Evolutionary conservation across 257 asterid species (phyloP).

Genomic region (Leonotis leonurus): DNA sequence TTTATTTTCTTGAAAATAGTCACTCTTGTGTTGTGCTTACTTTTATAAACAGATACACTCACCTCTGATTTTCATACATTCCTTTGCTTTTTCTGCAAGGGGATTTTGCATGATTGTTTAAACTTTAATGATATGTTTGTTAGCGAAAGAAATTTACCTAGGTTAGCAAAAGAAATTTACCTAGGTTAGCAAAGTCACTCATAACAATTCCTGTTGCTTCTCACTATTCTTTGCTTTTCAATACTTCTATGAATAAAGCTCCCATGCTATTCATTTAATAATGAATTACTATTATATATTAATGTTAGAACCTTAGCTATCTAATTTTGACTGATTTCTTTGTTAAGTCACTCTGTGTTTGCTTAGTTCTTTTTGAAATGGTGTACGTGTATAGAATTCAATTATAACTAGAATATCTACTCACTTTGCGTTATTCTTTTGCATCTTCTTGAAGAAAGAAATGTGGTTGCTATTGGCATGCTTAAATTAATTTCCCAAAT

Average conservation of each 20-base stretch:
- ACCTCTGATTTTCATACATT: background rate
- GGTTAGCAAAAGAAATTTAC: background rate
- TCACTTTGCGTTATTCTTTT: background rate
- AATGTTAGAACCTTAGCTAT: slow-evolving; percentile 3
- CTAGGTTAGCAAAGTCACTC: background rate
- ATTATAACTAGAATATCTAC: background rate
- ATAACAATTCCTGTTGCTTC: background rate
- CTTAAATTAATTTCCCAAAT: background rate
- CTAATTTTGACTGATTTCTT: background rate
- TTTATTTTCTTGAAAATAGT: background rate
- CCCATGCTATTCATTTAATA: background rate
- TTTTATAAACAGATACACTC: background rate
- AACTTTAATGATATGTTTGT: background rate
- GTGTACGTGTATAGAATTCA: background rate
- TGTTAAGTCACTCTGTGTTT: background rate
- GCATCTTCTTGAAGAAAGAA: background rate
- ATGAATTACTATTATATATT: background rate
- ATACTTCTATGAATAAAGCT: background rate
- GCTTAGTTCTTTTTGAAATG: background rate
- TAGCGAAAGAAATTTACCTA: background rate
- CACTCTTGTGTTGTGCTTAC: background rate
- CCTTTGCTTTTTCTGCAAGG: background rate
- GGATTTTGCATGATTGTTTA: background rate
- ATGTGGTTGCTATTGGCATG: background rate
- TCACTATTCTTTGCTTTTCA: background rate